phyloP scores from a whole-genome alignment of 768 basidiomycete species.

The Lactarius evosmus region DNA sequence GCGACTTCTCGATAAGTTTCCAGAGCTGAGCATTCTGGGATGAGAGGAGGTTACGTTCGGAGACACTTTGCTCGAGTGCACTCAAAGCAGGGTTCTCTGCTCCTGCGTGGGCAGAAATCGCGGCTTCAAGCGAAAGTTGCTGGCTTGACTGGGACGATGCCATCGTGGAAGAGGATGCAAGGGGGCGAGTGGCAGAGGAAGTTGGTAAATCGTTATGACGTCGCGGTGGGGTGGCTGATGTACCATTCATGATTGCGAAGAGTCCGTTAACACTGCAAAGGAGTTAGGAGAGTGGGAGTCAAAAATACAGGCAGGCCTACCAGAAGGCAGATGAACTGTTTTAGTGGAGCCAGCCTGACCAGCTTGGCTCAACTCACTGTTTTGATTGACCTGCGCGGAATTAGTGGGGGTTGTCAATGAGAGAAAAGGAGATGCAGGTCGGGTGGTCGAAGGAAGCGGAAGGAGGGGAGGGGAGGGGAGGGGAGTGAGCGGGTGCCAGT shows the following conservation, averaged over 20 bases:
- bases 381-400: background rate
- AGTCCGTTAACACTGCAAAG: conserved; percentile 11
- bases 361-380: background rate
- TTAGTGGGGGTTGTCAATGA: background rate
- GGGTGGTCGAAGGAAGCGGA: background rate
- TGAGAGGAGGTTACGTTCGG: conserved; percentile 76
- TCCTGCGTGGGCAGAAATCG: conserved; percentile 53
- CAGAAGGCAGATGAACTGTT: conserved; percentile 6
- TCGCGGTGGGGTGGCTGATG: conserved; percentile 23
- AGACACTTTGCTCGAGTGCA: conserved; percentile 74
- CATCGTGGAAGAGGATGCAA: conserved; percentile 32
- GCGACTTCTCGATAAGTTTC: conserved; percentile 93
- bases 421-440: conserved; percentile 9
- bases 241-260: conserved; percentile 19
- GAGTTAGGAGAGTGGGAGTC: background rate
- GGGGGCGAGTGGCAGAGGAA: conserved; percentile 22
- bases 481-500: conserved; percentile 1
- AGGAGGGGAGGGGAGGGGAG: background rate
- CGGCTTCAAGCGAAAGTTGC: conserved; percentile 44
- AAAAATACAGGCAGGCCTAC: conserved; percentile 3
- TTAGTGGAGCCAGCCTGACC: conserved; percentile 2
- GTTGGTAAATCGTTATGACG: conserved; percentile 23
- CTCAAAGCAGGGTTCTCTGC: conserved; percentile 49
- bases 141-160: conserved; percentile 33
- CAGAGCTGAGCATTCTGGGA: conserved; percentile 88